Percentiles rank a stretch among this genome's conserved stretches.
Conservation (phyloP, 371 early-diverging fungal genomes). For the Chytridiales sp. region DNA sequence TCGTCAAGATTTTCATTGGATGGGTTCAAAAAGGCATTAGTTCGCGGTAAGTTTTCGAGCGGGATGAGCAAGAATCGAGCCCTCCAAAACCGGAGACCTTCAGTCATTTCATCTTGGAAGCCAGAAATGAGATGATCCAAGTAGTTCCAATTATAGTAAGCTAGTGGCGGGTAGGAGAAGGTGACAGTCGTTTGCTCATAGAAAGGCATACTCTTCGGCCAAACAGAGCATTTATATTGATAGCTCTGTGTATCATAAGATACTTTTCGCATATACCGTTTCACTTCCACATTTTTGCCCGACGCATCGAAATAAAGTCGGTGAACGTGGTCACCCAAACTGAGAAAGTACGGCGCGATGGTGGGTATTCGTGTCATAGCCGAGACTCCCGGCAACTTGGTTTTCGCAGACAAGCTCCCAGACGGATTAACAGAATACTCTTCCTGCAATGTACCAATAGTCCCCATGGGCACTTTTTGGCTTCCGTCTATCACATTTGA, state of each 20-base stretch:
- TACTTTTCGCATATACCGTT: slow-evolving; percentile 77
- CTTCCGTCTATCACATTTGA: slow-evolving; percentile 23
- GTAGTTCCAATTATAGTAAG: slow-evolving; percentile 90
- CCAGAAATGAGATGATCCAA: slow-evolving; percentile 74
- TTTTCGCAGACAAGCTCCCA: no score
- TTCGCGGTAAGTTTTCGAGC: slow-evolving; percentile 59
- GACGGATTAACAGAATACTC: neutral
- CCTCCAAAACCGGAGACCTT: slow-evolving; percentile 81
- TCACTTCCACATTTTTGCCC: slow-evolving; percentile 79
- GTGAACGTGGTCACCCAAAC: slow-evolving; percentile 84
- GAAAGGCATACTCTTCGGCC: slow-evolving; percentile 69
- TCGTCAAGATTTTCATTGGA: slow-evolving; percentile 70
- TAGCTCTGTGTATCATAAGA: slow-evolving; percentile 57
- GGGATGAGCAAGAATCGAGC: slow-evolving; percentile 90
- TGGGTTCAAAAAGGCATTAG: slow-evolving; percentile 45
- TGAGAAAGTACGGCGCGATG: slow-evolving; percentile 62
- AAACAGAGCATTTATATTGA: slow-evolving; percentile 83
- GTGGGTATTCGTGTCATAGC: slow-evolving; percentile 13
- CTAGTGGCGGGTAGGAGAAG: slow-evolving; percentile 74
- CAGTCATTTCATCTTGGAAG: slow-evolving; percentile 78
- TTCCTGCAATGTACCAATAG: slow-evolving; percentile 10
- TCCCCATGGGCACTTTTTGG: slow-evolving; percentile 16
- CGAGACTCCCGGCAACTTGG: neutral
- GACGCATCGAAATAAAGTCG: slow-evolving; percentile 69
- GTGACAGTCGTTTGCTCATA: slow-evolving; percentile 59